Evolutionary conservation across 1,139 yeast species (phyloP).

Genomic region (Blastobotrys malaysiensis): DNA sequence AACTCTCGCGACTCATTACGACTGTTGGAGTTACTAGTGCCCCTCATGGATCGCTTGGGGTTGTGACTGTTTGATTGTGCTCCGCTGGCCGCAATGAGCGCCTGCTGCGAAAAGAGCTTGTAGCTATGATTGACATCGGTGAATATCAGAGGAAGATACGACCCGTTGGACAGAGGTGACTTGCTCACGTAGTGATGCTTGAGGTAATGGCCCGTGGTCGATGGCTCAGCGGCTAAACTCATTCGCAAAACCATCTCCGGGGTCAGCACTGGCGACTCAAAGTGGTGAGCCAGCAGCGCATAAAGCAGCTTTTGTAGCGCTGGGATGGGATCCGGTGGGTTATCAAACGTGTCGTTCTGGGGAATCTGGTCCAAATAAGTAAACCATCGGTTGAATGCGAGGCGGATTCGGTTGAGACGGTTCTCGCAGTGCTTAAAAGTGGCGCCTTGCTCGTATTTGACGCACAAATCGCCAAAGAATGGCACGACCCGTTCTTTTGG

Average conservation of each 20-base stretch:
- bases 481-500: conserved; percentile 80
- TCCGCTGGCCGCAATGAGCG: conserved; percentile 36
- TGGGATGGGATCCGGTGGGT: conserved; percentile 29
- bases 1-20: background rate
- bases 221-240: conserved; percentile 45
- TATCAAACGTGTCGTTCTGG: conserved; percentile 35
- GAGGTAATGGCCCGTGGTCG: conserved; percentile 39
- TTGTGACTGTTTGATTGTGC: conserved; percentile 1
- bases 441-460: conserved; percentile 36
- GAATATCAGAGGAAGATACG: conserved; percentile 56
- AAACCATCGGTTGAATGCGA: conserved; percentile 80
- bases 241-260: conserved; percentile 33
- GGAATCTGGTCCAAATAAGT: conserved; percentile 47
- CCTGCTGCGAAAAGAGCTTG: conserved; percentile 48
- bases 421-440: conserved; percentile 57
- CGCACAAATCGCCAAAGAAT: conserved; percentile 77
- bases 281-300: conserved; percentile 31
- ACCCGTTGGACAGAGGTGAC: conserved; percentile 50
- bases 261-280: conserved; percentile 22
- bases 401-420: conserved; percentile 61
- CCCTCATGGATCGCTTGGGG: conserved; percentile 16
- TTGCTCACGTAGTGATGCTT: conserved; percentile 40
- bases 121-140: conserved; percentile 50
- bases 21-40: background rate
- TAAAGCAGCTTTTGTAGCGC: conserved; percentile 34